Evolutionary conservation across 139 green algal species (phyloP), one percentile per base, ranked within the genome.

Genomic region (Chlamydomonas applanata): DNA sequence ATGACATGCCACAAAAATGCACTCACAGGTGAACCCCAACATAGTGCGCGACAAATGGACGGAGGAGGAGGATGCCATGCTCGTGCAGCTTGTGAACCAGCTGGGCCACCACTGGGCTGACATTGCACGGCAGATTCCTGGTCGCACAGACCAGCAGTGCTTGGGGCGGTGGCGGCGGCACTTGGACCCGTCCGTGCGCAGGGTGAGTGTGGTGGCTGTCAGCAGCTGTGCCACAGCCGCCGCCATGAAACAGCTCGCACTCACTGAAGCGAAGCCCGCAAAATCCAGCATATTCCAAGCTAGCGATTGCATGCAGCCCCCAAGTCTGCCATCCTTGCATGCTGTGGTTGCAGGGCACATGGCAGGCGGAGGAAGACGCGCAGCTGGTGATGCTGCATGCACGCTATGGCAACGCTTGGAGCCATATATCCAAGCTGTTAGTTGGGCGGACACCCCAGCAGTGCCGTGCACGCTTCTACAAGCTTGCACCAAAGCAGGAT

Each of bases 61-160:
- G 1, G 49, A 67, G 2, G 75, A 85, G 2, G 92, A 97, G 67
- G 92, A 97, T 69, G 52, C 36, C 22, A 4, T 61, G 30, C 82
- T 95, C 64, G 64, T 78, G n/a, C 59, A 71, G 46, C 82, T 95
- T 30, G 88, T 93, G 34, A 30, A 74, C 0, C 20, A 87, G 68
- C 60, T 89, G 69, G 89, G 90, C 54, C 76, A 78, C 36, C 64
- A 73, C 24, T 96, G 91, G 91, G 91, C 91, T 7, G 83, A 90
- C 30, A 94, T 97, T 30, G 83, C 89, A 1, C 83, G 91, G 20
- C 72, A 84, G 27, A 78, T 90, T 44, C 69, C 80, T 25, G 88
- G 89, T 0, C 82, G 89, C 33, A 95, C 91, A 29, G 91, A 97
- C 74, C 92, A 97, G 86, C 92, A 97, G 82, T 96, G 92, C 84